Evolutionary conservation across 495 filamentous ascomycete genomes (phyloP).

Genomic region (Cercophora newfieldiana): DNA sequence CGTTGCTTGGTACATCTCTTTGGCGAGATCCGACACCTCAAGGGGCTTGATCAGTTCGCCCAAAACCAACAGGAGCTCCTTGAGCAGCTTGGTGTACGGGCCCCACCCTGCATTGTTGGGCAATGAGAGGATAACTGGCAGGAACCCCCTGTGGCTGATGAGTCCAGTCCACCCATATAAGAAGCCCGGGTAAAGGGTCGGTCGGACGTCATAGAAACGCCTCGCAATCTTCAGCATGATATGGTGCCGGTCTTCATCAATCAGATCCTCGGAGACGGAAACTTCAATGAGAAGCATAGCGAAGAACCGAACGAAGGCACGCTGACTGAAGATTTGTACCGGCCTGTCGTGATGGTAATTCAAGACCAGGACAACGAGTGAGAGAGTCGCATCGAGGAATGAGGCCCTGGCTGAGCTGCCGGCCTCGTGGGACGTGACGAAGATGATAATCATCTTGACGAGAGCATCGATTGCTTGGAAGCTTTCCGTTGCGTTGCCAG

Average conservation of each 20-base stretch:
- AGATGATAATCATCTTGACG: slow-evolving; percentile 73
- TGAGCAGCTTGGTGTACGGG: slow-evolving; percentile 71
- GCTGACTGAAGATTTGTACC: slow-evolving; percentile 79
- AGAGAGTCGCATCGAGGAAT: slow-evolving; percentile 73
- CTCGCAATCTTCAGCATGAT: slow-evolving; percentile 72
- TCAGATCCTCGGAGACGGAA: slow-evolving; percentile 36
- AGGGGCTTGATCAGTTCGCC: slow-evolving; percentile 77
- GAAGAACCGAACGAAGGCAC: slow-evolving; percentile 89
- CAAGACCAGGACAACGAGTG: slow-evolving; percentile 74
- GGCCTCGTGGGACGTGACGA: slow-evolving; percentile 65
- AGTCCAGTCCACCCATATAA: slow-evolving; percentile 81
- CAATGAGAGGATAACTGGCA: slow-evolving; percentile 75
- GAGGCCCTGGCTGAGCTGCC: slow-evolving; percentile 57
- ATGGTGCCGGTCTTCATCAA: slow-evolving; percentile 60
- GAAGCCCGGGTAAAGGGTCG: slow-evolving; percentile 75
- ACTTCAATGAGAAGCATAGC: slow-evolving; percentile 76
- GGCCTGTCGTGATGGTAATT: slow-evolving; percentile 82
- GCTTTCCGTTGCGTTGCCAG: slow-evolving; percentile 63
- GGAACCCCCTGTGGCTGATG: slow-evolving; percentile 80
- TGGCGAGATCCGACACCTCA: slow-evolving; percentile 66
- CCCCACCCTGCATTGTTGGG: slow-evolving; percentile 71
- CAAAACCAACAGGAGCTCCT: slow-evolving; percentile 70
- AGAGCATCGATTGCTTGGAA: slow-evolving; percentile 83
- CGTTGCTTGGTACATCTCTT: slow-evolving; percentile 80
- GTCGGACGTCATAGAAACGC: slow-evolving; percentile 74